Evolutionary conservation across 2,329 filamentous ascomycete genomes (phyloP).

Genomic region (Camillea tinctor): DNA sequence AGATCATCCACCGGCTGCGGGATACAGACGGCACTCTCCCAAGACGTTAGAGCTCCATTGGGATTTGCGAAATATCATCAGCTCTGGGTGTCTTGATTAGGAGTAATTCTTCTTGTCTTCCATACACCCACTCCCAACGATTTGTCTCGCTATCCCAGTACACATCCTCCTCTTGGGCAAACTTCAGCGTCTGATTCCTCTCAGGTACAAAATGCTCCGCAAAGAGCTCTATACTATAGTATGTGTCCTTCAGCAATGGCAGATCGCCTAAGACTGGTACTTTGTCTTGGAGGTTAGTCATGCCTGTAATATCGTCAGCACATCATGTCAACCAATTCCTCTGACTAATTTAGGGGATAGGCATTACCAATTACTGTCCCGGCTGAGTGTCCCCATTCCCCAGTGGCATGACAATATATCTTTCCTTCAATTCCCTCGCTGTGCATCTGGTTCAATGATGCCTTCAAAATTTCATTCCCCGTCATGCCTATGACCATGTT

Average conservation of each 20-base stretch:
- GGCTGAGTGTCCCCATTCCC: constrained; percentile 51
- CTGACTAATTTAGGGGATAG: neutral
- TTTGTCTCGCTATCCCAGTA: constrained; percentile 40
- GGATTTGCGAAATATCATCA: constrained; percentile 3
- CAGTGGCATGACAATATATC: constrained; percentile 50
- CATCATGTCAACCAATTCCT: neutral
- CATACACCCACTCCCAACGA: constrained; percentile 49
- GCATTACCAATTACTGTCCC: constrained; percentile 45
- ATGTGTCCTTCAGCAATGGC: constrained; percentile 43
- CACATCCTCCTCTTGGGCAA: constrained; percentile 51
- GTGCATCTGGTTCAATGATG: constrained; percentile 39
- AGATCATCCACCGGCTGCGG: neutral
- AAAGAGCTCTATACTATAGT: constrained; percentile 51
- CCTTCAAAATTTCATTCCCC: constrained; percentile 45
- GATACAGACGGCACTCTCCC: neutral
- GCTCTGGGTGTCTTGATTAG: constrained; percentile 31
- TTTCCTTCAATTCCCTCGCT: constrained; percentile 44
- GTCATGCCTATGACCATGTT: constrained; percentile 45
- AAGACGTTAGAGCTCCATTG: constrained; percentile 18
- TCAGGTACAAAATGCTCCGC: constrained; percentile 48
- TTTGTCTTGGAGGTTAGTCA: constrained; percentile 49
- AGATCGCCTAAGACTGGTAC: constrained; percentile 48
- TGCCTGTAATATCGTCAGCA: constrained; percentile 34
- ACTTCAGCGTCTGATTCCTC: constrained; percentile 42
- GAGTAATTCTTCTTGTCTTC: constrained; percentile 45